phyloP scores from a whole-genome alignment of 1,284 basidiomycete genomes.

The Microstroma glucosiphilum region DNA sequence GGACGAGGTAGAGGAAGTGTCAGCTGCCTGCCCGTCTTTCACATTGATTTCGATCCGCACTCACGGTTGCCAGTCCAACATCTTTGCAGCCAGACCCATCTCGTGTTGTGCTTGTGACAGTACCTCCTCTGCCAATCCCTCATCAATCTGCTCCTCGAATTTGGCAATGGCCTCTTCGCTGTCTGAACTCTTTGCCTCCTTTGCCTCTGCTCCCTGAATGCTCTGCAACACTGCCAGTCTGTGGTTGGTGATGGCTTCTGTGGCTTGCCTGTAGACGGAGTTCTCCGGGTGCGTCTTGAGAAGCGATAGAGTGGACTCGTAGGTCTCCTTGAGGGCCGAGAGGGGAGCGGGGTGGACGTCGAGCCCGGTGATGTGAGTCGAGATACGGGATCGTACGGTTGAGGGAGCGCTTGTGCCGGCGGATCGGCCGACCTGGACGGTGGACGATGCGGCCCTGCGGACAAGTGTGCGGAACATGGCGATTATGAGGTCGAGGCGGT shows the following conservation, averaged over 20 bases:
- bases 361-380: slow-evolving; percentile 68
- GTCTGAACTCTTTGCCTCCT: slow-evolving; percentile 12
- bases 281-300: slow-evolving; percentile 67
- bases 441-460: slow-evolving; percentile 18
- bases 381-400: slow-evolving; percentile 22
- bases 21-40: neutral
- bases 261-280: slow-evolving; percentile 84
- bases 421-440: slow-evolving; percentile 15
- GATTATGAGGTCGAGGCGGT: neutral
- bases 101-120: slow-evolving; percentile 79
- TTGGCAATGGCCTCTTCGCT: slow-evolving; percentile 70
- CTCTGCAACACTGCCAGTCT: slow-evolving; percentile 69
- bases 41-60: slow-evolving; percentile 51
- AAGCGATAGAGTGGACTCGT: slow-evolving; percentile 69
- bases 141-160: slow-evolving; percentile 57
- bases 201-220: slow-evolving; percentile 30
- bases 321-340: slow-evolving; percentile 68
- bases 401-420: slow-evolving; percentile 11
- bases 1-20: neutral
- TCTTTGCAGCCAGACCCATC: slow-evolving; percentile 68
- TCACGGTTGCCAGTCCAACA: slow-evolving; percentile 93
- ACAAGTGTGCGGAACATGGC: slow-evolving; percentile 21
- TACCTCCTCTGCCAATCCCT: slow-evolving; percentile 65
- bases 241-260: slow-evolving; percentile 76
- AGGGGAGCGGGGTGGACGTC: slow-evolving; percentile 68